These are phyloP conservation scores for Bryoerythrophyllum caledonicum DNA, from an alignment of 225 moss, liverwort and hornwort genomes.

Conservation along the genomic window DNA sequence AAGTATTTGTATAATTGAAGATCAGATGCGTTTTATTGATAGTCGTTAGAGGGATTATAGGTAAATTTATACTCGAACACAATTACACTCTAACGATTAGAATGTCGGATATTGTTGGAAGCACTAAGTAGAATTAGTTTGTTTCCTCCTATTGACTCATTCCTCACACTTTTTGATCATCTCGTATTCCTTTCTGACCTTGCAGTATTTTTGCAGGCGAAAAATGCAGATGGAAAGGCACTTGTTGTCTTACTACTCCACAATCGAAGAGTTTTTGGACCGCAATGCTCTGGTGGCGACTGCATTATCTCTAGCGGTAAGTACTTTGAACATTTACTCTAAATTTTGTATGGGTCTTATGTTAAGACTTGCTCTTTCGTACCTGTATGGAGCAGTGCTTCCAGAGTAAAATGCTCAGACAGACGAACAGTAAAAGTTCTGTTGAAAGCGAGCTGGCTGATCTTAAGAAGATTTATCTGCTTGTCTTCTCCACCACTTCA, in stretches of 20 bases:
- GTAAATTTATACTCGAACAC: background rate
- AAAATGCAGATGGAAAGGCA: conserved; percentile 32
- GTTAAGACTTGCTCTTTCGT: background rate
- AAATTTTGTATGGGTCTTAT: background rate
- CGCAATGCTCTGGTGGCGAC: background rate
- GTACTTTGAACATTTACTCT: conserved; percentile 6
- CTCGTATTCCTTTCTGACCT: background rate
- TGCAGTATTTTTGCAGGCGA: conserved; percentile 30
- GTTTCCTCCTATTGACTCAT: background rate
- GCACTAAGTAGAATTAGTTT: background rate
- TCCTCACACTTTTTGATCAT: background rate
- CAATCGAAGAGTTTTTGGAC: conserved; percentile 17
- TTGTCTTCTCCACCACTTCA: conserved; percentile 3
- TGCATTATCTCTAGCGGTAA: conserved; percentile 30
- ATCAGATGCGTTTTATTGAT: conserved; percentile 1
- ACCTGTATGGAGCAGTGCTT: background rate
- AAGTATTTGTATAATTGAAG: conserved; percentile 11
- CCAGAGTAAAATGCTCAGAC: background rate
- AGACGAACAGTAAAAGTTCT: background rate
- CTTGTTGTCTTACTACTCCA: conserved; percentile 33
- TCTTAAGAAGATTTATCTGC: background rate
- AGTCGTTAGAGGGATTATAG: background rate
- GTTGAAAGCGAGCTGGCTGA: background rate
- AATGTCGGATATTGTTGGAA: background rate
- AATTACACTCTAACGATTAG: background rate